phyloP scores from a whole-genome alignment of 257 asterid genomes.

The Solanum corneliomulleri region DNA sequence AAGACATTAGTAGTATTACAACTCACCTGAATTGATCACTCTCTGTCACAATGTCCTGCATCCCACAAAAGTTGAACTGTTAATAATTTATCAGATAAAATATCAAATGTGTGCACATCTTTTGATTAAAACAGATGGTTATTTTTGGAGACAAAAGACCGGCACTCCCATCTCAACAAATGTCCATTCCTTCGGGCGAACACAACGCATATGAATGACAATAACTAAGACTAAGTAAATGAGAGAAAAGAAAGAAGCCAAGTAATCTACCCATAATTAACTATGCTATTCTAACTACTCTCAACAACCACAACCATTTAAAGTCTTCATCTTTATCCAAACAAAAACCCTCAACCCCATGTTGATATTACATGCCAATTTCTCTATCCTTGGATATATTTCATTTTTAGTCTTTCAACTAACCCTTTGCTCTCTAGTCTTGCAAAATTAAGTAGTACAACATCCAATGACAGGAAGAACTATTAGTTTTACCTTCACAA shows the following conservation, averaged over 20 bases:
- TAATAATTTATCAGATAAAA: not conserved
- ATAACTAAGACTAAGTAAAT: not conserved
- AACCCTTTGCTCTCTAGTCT: not conserved
- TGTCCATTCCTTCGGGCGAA: not conserved
- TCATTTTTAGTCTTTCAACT: not conserved
- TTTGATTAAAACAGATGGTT: not conserved
- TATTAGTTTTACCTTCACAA: slow-evolving; percentile 61
- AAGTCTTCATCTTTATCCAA: not conserved
- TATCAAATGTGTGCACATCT: not conserved
- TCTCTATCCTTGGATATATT: not conserved
- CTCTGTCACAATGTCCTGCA: slow-evolving; percentile 97
- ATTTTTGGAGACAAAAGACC: not conserved
- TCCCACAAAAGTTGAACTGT: slow-evolving; percentile 5
- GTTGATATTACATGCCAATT: not conserved
- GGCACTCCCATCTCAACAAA: not conserved
- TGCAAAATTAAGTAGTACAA: not conserved
- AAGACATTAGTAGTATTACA: not conserved
- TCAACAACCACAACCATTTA: not conserved
- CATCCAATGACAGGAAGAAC: not conserved
- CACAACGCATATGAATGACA: not conserved
- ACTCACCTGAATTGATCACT: slow-evolving; percentile 96
- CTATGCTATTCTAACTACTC: not conserved
- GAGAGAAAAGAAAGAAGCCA: not conserved
- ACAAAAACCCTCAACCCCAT: not conserved
- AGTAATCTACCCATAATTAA: not conserved